Evolutionary conservation across 2,329 filamentous ascomycete species (phyloP).

Genomic region (Alternaria ethzedia): DNA sequence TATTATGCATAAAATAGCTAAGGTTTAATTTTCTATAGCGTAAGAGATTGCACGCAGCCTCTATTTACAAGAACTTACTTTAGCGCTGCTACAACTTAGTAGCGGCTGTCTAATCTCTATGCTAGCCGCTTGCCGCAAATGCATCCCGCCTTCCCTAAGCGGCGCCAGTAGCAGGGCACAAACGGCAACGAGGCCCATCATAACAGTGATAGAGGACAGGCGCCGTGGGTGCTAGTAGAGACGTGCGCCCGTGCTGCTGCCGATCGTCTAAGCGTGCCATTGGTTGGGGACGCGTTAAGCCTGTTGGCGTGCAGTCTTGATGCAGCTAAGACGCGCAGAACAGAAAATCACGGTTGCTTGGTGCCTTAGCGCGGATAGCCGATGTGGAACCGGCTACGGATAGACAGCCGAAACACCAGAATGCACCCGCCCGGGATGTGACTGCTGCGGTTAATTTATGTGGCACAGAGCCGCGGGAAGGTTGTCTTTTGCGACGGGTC

Average conservation of each 20-base stretch:
- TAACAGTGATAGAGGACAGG: neutral
- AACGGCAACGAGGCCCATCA: constrained; percentile 5
- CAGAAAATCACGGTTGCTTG: neutral
- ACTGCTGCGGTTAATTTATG: neutral
- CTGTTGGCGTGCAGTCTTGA: constrained; percentile 8
- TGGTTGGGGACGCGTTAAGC: constrained; percentile 4
- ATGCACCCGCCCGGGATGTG: neutral
- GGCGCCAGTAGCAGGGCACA: constrained; percentile 2
- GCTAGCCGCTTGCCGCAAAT: neutral
- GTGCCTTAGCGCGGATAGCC: neutral
- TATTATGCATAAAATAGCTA: too few species aligned
- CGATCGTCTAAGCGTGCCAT: neutral
- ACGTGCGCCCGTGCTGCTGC: neutral
- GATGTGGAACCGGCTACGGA: neutral
- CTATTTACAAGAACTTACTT: too few species aligned
- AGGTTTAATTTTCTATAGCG: too few species aligned
- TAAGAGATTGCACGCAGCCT: too few species aligned
- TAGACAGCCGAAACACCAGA: neutral
- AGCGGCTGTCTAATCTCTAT: too few species aligned
- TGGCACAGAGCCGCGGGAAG: neutral
- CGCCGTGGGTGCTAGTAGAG: neutral
- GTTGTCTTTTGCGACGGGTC: neutral
- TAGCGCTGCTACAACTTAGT: too few species aligned
- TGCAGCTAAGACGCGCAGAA: constrained; percentile 6
- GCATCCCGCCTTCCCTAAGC: neutral